Evolutionary conservation across 2,329 filamentous ascomycete species (phyloP).

Genomic region (Purpureocillium lavendulum): DNA sequence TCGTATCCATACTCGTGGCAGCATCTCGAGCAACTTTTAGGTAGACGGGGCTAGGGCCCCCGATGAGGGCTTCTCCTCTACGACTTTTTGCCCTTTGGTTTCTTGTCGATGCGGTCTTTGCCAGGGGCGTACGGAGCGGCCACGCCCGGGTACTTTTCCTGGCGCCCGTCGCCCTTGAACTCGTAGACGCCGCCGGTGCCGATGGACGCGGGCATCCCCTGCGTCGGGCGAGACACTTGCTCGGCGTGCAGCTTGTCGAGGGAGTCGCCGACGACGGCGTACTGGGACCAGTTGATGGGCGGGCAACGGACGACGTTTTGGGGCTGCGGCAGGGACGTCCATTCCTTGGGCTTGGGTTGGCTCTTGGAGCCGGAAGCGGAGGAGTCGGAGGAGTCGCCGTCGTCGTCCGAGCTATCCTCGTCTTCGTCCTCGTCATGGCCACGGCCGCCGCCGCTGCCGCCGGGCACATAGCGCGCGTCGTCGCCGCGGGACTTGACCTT

Average conservation of each 20-base stretch:
- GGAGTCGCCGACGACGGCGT: constrained; percentile 72
- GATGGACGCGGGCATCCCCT: constrained; percentile 40
- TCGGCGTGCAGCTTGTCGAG: constrained; percentile 80
- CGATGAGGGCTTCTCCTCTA: background rate
- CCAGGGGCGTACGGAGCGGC: constrained; percentile 48
- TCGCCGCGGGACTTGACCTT: constrained; percentile 34
- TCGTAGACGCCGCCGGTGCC: constrained; percentile 39
- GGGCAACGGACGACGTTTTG: constrained; percentile 82
- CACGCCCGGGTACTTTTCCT: constrained; percentile 40
- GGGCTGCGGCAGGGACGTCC: constrained; percentile 61
- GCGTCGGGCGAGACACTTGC: constrained; percentile 57
- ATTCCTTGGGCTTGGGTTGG: constrained; percentile 25
- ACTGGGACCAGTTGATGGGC: constrained; percentile 90
- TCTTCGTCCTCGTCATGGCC: constrained; percentile 18
- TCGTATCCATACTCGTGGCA: background rate
- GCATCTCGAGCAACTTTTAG: background rate
- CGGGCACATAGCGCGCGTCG: background rate
- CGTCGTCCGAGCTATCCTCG: constrained; percentile 8
- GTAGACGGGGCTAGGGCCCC: background rate
- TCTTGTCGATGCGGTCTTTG: constrained; percentile 38
- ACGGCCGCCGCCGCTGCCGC: constrained; percentile 11
- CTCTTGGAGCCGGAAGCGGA: too few relatives aligned
- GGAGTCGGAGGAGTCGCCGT: too few relatives aligned
- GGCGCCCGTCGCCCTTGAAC: constrained; percentile 36
- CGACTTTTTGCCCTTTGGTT: constrained; percentile 24